These are phyloP conservation scores for Tetrahymena borealis DNA, from an alignment of 73 alveolate species.

Conservation along the genomic window DNA sequence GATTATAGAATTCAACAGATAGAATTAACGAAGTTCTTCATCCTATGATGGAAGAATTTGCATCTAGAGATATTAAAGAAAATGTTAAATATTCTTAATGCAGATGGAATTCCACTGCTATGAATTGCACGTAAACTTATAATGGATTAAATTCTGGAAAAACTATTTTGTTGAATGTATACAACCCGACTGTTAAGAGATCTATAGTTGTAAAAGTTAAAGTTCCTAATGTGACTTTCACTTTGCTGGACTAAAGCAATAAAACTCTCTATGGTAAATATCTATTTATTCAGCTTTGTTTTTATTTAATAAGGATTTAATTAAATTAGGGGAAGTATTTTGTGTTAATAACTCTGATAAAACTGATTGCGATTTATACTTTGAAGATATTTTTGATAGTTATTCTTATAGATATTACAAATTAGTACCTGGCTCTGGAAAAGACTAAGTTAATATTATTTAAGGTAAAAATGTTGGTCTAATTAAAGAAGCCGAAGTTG, in stretches of 20 bases:
- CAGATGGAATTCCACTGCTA: slow-evolving; percentile 1
- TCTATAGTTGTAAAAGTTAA: neutral
- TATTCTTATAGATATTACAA: too few species aligned
- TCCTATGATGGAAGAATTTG: neutral
- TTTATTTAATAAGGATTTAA: too few species aligned
- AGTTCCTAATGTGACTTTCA: slow-evolving; percentile 14
- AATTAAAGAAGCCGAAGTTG: too few species aligned
- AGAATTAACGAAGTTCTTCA: neutral
- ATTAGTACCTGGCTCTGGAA: too few species aligned
- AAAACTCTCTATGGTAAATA: neutral
- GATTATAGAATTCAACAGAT: neutral
- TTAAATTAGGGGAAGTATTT: too few species aligned
- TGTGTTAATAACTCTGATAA: too few species aligned
- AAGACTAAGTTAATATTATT: too few species aligned
- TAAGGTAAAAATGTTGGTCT: too few species aligned
- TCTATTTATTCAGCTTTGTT: neutral
- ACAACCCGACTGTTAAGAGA: too few species aligned
- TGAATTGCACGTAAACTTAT: neutral
- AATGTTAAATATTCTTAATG: neutral
- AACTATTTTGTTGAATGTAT: slow-evolving; percentile 6
- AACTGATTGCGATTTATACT: too few species aligned
- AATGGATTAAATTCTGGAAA: neutral
- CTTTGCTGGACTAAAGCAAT: slow-evolving; percentile 6
- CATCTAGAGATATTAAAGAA: neutral
- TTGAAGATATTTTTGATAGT: too few species aligned